Evolutionary conservation across 148 eudicot genomes (phyloP), one percentile per base, ranked within the genome.

Genomic region (Rhododendron mucronatum): DNA sequence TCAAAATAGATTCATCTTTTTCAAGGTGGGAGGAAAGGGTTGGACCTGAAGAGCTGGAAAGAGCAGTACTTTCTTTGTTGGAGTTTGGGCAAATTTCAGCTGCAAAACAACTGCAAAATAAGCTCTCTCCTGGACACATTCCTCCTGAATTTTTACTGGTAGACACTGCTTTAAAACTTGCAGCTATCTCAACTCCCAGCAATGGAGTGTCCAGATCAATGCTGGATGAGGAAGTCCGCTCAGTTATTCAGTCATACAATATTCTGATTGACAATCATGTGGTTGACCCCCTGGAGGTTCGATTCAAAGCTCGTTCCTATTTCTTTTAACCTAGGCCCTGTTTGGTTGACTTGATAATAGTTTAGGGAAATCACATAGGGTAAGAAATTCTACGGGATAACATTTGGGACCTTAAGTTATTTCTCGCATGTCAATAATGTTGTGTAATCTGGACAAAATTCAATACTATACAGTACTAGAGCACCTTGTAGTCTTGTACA

Each of bases 11-110:
- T 85, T 59, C 93, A 86, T 93, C 97, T 8, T 90, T 94, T 82
- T 92, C 95, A 67, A 95, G 93, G 86, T 96, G 99, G 99, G 97
- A 96, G 87, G 99, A 96, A 87, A 92, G 98, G 85, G 92, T 96
- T 86, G 98, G 95, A 87, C 94, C 97, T 55, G 93, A 92, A 74
- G 99, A 95, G 91, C 91, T 96, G 80, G 96, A 96, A 89, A 95
- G 94, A 87, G 99, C 99, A 83, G 95, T 96, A 84, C 96, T 96
- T 89, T 95, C 98, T 80, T 88, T 96, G 76, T 86, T 96, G 91
- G 99, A 96, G 82, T 95, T 95, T 89, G 99, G 99, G 85, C 99
- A 96, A 92, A 86, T 92, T 86, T 89, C 95, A 77, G 99, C 99
- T 83, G 99, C 99, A 76, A 95, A 93, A 89, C 98, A 96, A 89